phyloP scores from a whole-genome alignment of 83 land plant species.

The Larix sibirica region DNA sequence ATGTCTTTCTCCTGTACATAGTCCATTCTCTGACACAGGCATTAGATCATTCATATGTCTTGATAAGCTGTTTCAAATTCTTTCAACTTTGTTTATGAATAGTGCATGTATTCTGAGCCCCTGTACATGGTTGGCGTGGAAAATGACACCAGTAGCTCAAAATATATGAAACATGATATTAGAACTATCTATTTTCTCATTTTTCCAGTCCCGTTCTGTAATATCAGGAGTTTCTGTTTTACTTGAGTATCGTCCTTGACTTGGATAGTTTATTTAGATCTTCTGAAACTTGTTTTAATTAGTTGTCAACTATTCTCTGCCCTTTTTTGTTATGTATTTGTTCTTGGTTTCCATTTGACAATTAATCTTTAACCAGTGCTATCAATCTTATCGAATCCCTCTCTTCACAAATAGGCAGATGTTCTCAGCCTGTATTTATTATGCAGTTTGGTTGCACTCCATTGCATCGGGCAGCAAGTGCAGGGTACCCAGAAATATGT shows the following conservation, averaged over 20 bases:
- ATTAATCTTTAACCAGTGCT: not conserved
- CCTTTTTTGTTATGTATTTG: not conserved
- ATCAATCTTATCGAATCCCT: not conserved
- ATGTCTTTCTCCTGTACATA: not conserved
- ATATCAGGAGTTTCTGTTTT: not conserved
- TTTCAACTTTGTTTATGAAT: not conserved
- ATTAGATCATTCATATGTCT: not conserved
- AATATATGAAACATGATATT: not conserved
- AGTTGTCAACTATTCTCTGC: no score
- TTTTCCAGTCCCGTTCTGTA: not conserved
- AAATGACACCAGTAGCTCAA: not conserved
- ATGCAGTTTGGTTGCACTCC: slow-evolving; percentile 95
- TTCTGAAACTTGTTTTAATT: not conserved
- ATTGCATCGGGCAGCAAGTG: slow-evolving; percentile 97
- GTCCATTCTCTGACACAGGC: not conserved
- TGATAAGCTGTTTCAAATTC: not conserved
- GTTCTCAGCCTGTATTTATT: not conserved
- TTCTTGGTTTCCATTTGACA: not conserved
- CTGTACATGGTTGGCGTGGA: not conserved
- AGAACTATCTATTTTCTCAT: not conserved
- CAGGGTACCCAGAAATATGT: slow-evolving; percentile 80
- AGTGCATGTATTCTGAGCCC: not conserved
- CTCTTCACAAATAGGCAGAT: not conserved
- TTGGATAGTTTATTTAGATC: not conserved
- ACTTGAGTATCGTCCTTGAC: not conserved